These are phyloP conservation scores for Orbilia quercus DNA, from an alignment of 2,329 filamentous ascomycete genomes.

Conservation along the genomic window DNA sequence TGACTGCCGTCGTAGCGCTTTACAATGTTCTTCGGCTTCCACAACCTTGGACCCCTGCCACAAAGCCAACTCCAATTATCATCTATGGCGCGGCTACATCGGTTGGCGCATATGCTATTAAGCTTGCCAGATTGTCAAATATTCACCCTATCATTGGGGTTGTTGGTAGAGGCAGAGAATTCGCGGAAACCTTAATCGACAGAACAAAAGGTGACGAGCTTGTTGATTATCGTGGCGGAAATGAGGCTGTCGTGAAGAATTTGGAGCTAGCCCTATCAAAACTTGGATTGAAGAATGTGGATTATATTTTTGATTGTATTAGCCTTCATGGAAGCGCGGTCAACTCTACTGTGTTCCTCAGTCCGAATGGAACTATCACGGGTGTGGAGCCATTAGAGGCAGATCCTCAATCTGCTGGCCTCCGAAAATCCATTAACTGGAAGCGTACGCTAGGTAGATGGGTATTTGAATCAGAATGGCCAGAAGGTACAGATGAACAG, in stretches of 20 bases:
- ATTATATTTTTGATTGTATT: slow-evolving; percentile 71
- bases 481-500: slow-evolving; percentile 31
- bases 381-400: slow-evolving; percentile 63
- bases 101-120: slow-evolving; percentile 71
- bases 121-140: slow-evolving; percentile 68
- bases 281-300: slow-evolving; percentile 62
- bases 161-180: slow-evolving; percentile 68
- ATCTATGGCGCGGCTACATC: slow-evolving; percentile 69
- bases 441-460: slow-evolving; percentile 64
- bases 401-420: slow-evolving; percentile 16
- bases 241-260: slow-evolving; percentile 66
- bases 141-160: slow-evolving; percentile 73
- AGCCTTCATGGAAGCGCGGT: slow-evolving; percentile 67
- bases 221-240: slow-evolving; percentile 72
- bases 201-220: slow-evolving; percentile 69
- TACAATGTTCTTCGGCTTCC: slow-evolving; percentile 67
- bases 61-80: slow-evolving; percentile 52
- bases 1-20: slow-evolving; percentile 66
- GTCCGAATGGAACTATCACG: slow-evolving; percentile 63
- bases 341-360: slow-evolving; percentile 66
- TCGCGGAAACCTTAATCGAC: slow-evolving; percentile 69
- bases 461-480: slow-evolving; percentile 49
- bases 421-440: slow-evolving; percentile 59
- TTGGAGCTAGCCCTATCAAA: slow-evolving; percentile 64
- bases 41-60: slow-evolving; percentile 66